A percentile compares a stretch with the other conserved stretches of the same genome.
Evolutionary conservation across 1,139 yeast genomes (phyloP).

Genomic region (Nakaseomyces bracarensis): DNA sequence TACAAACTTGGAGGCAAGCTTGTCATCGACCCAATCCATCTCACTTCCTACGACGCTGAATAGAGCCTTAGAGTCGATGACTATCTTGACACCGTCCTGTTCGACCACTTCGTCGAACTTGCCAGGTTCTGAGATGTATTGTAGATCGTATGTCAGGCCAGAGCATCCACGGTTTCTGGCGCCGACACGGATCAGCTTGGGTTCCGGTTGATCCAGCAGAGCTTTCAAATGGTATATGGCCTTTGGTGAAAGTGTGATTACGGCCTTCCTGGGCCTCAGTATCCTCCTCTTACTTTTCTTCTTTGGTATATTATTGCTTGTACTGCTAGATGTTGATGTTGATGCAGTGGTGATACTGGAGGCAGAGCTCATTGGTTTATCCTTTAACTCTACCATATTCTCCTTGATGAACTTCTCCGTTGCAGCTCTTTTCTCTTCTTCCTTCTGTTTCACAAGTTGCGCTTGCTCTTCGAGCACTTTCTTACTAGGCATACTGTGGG

Average conservation of each 20-base stretch:
- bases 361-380: neutral
- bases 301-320: slow-evolving; percentile 26
- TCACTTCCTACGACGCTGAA: slow-evolving; percentile 93
- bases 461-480: slow-evolving; percentile 1
- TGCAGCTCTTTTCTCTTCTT: slow-evolving; percentile 2
- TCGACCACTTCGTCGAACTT: slow-evolving; percentile 88
- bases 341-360: neutral
- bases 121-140: slow-evolving; percentile 81
- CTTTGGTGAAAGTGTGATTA: slow-evolving; percentile 64
- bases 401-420: slow-evolving; percentile 4
- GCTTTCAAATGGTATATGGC: slow-evolving; percentile 66
- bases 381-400: slow-evolving; percentile 3
- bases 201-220: slow-evolving; percentile 70
- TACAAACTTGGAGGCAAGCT: slow-evolving; percentile 77
- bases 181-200: slow-evolving; percentile 83
- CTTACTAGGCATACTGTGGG: slow-evolving; percentile 6
- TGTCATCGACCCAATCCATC: slow-evolving; percentile 98
- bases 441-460: slow-evolving; percentile 1
- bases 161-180: slow-evolving; percentile 97
- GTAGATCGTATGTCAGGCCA: slow-evolving; percentile 83
- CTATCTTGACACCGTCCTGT: slow-evolving; percentile 88
- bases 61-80: slow-evolving; percentile 90
- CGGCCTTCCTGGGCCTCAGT: slow-evolving; percentile 78
- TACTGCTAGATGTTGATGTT: neutral
- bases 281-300: slow-evolving; percentile 43